Conservation (phyloP, 2,329 filamentous ascomycete species). For the Lasiodiplodia sp. region DNA sequence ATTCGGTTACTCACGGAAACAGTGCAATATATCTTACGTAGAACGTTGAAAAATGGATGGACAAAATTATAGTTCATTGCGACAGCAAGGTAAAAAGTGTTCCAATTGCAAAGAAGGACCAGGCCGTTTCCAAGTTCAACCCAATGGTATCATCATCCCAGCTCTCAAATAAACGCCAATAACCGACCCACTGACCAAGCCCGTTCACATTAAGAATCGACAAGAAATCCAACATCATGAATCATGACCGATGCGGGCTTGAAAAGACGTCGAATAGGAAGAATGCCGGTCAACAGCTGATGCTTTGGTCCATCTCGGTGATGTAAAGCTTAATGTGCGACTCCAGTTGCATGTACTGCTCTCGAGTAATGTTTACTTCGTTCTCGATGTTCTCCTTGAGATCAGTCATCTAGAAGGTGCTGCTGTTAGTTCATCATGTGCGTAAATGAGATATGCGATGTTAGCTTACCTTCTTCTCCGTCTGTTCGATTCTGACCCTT, state of each 20-base stretch:
- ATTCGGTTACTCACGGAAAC: background rate
- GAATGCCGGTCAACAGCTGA: constrained; percentile 50
- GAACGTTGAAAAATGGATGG: background rate
- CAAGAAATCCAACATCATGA: constrained; percentile 1
- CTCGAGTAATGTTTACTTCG: constrained; percentile 87
- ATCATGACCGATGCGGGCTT: background rate
- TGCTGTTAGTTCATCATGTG: background rate
- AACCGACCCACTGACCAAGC: background rate
- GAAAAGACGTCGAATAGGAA: background rate
- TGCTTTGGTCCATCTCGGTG: constrained; percentile 95
- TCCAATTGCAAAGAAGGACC: background rate
- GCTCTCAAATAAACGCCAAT: constrained; percentile 9
- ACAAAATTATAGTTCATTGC: background rate
- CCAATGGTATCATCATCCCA: constrained; percentile 16
- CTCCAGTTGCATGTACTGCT: constrained; percentile 97
- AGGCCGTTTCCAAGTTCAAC: background rate
- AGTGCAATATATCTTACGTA: no score
- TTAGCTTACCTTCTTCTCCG: constrained; percentile 87
- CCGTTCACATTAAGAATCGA: background rate
- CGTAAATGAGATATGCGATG: constrained; percentile 5
- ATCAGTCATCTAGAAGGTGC: constrained; percentile 79
- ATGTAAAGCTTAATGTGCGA: constrained; percentile 97
- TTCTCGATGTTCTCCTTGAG: constrained; percentile 97
- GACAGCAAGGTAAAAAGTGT: background rate
- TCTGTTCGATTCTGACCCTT: constrained; percentile 94